Evolutionary conservation across 371 early-diverging fungal species (phyloP).

Genomic region (Funneliformis caledonium): DNA sequence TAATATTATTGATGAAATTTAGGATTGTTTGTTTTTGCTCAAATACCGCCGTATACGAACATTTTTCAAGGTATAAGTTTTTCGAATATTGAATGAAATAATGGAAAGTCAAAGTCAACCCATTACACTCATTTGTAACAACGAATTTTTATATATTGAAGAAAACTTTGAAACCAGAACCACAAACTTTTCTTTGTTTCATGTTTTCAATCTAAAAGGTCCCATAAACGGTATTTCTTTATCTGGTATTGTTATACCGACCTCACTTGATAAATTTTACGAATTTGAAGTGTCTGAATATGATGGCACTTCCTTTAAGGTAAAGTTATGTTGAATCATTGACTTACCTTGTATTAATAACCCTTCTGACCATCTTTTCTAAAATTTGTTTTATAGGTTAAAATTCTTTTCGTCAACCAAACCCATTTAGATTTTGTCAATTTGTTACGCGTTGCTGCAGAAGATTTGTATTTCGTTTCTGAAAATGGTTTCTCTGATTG

Average conservation of each 20-base stretch:
- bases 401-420: constrained; percentile 9
- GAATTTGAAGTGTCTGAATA: constrained; percentile 10
- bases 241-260: neutral
- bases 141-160: constrained; percentile 8
- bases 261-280: neutral
- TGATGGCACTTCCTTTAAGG: constrained; percentile 6
- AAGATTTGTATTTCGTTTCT: neutral
- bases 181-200: constrained; percentile 7
- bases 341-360: neutral
- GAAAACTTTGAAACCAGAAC: neutral
- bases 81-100: no score
- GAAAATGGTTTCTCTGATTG: constrained; percentile 20
- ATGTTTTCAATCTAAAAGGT: constrained; percentile 14
- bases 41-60: no score
- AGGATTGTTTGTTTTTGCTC: no score
- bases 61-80: no score
- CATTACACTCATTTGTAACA: constrained; percentile 4
- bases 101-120: constrained; percentile 2
- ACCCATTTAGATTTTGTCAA: neutral
- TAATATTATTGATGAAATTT: no score
- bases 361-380: neutral
- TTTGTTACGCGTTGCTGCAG: neutral
- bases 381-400: neutral
- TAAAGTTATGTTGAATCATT: neutral
- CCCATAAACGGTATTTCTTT: neutral